Evolutionary conservation across 169 alveolate genomes (phyloP).

Genomic region (Cryptosporidium tyzzeri): DNA sequence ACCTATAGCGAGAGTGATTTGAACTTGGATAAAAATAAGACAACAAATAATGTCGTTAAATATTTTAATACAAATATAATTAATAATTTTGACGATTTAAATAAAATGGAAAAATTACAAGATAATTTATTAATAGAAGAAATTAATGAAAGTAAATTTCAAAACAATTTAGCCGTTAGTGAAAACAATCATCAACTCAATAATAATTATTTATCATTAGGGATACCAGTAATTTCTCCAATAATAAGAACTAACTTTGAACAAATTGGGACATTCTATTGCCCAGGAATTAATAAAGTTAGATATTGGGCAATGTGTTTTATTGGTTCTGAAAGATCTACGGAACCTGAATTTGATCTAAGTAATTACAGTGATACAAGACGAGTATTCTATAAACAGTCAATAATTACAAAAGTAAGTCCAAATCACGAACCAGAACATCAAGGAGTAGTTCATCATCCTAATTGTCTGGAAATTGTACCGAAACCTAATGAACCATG

Average conservation of each 20-base stretch:
- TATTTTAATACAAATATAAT: background rate
- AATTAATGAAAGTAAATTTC: background rate
- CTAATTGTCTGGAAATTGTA: conserved; percentile 39
- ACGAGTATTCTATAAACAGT: conserved; percentile 70
- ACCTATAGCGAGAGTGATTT: background rate
- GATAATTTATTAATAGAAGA: background rate
- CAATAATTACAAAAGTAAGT: conserved; percentile 58
- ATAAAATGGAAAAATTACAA: background rate
- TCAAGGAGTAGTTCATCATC: conserved; percentile 75
- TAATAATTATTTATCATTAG: background rate
- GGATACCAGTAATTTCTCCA: conserved; percentile 45
- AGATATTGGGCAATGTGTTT: conserved; percentile 77
- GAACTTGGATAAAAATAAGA: background rate
- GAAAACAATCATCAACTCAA: background rate
- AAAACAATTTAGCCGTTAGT: background rate
- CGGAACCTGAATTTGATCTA: conserved; percentile 18
- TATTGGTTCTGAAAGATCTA: conserved; percentile 70
- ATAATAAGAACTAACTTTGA: conserved; percentile 10
- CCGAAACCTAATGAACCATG: conserved; percentile 54
- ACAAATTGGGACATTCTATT: conserved; percentile 26
- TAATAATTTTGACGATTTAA: background rate
- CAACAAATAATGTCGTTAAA: background rate
- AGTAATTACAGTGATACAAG: conserved; percentile 48
- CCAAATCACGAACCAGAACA: conserved; percentile 75
- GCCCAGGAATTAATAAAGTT: conserved; percentile 73